Evolutionary conservation across 257 asterid genomes (phyloP), one percentile per base, ranked within the genome.

Genomic region (Salvia miltiorrhiza): DNA sequence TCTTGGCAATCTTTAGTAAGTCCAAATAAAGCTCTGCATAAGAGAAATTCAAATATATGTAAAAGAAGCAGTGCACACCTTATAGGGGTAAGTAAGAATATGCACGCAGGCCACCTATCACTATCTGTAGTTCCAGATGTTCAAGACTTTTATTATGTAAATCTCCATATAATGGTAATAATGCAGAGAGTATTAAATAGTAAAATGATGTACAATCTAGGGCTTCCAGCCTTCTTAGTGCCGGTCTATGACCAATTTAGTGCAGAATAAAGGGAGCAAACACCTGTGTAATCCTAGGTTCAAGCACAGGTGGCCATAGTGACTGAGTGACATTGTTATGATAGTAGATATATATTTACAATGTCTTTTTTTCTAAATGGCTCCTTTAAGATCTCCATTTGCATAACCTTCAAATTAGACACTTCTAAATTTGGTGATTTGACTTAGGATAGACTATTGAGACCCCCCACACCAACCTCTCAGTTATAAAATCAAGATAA

Each of bases 21-120:
- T 78, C 83, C 92, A 82, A 78, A 77, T 65, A 80, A 79, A 68
- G 71, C 83, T 85, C 86, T 90, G 90, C 88, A 82, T 45, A 77
- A 71, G 72, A 66, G 74, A 78, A 70, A 78, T 44, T 52, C 78
- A 76, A 53, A 61, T 54, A 68, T 74, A 63, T 74, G 79, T 81
- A 76, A 78, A 73, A 70, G 76, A 59, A 64, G 77, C 57, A 54
- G 60, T 28, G 54, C 53, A 39, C 48, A 8, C 77, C 71, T 75
- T 26, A 48, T 33, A 62, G 59, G 75, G 55, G 64, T 32, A 43
- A 24, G 23, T 23, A 76, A 50, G 74, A 76, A 49, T 24, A 43
- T 24, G 65, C 64, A 63, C 57, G n/a, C 24, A 48, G 39, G 52
- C 40, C 9, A 19, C 39, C 43, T 23, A 49, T 32, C 30, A 43